Conservation (phyloP, 139 green algal genomes). For the Eudorina sp. region DNA sequence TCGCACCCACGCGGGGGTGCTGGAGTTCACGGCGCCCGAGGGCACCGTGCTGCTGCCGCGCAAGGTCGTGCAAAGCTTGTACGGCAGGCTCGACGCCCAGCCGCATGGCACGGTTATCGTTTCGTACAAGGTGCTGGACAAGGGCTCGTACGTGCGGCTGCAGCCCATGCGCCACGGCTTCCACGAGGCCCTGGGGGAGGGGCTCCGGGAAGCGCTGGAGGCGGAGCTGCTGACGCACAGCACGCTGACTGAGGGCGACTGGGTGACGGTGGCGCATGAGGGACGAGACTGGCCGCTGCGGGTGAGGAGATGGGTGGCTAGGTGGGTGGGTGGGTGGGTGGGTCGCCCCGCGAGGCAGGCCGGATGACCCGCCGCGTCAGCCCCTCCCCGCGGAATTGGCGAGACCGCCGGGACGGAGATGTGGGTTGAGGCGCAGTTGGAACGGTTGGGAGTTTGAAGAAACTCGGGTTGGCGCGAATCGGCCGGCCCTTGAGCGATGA, state of each 20-base stretch:
- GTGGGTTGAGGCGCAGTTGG: no score
- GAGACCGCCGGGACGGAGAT: no score
- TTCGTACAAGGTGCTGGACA: constrained; percentile 66
- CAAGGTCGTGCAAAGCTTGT: constrained; percentile 78
- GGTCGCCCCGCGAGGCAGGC: no score
- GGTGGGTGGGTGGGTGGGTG: no score
- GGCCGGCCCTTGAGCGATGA: no score
- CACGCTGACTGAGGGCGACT: constrained; percentile 83
- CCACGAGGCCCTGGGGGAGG: constrained; percentile 65
- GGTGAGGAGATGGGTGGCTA: no score
- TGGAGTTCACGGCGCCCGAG: constrained; percentile 87
- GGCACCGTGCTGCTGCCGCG: constrained; percentile 75
- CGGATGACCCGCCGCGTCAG: no score
- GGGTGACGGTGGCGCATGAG: constrained; percentile 66
- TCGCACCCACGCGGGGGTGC: constrained; percentile 74
- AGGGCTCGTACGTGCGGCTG: constrained; percentile 70
- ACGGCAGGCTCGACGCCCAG: constrained; percentile 48
- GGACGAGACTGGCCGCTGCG: constrained; percentile 39
- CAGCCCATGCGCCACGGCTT: constrained; percentile 70
- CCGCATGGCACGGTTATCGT: constrained; percentile 52
- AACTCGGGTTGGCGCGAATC: no score
- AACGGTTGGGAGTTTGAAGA: no score
- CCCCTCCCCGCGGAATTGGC: no score
- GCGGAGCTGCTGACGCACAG: constrained; percentile 68
- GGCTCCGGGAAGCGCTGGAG: constrained; percentile 77